These are phyloP conservation scores for Botryosphaeria dothidea DNA, from an alignment of 2,329 filamentous ascomycete species.

Conservation along the genomic window DNA sequence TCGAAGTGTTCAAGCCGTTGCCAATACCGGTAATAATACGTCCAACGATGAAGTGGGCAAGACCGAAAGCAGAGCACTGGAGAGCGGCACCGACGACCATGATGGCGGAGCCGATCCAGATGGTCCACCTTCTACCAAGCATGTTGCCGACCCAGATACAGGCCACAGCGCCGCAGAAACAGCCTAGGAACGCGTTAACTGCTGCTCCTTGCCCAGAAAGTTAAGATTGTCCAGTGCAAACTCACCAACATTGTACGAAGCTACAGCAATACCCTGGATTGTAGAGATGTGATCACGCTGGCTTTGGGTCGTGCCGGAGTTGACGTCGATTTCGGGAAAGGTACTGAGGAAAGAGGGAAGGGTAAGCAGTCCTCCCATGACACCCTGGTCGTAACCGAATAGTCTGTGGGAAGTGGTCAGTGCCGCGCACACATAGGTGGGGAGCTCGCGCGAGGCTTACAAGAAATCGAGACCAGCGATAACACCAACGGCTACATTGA, in stretches of 20 bases:
- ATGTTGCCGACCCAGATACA: constrained; percentile 56
- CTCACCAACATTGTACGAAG: constrained; percentile 23
- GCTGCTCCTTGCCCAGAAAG: constrained; percentile 32
- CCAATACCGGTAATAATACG: constrained; percentile 54
- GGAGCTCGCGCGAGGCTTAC: constrained; percentile 31
- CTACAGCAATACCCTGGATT: constrained; percentile 39
- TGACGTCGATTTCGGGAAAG: constrained; percentile 45
- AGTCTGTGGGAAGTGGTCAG: constrained; percentile 30
- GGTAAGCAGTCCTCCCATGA: constrained; percentile 70
- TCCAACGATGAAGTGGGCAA: constrained; percentile 48
- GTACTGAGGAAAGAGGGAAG: constrained; percentile 59
- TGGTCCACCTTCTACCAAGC: constrained; percentile 58
- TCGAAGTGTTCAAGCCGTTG: constrained; percentile 45
- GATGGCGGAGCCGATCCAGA: constrained; percentile 60
- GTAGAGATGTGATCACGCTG: constrained; percentile 38
- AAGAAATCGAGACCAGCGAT: constrained; percentile 74
- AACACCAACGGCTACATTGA: constrained; percentile 68
- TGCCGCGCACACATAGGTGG: neutral
- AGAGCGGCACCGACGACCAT: constrained; percentile 62
- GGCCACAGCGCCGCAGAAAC: constrained; percentile 47
- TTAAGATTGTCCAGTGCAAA: neutral
- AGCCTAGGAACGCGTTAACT: constrained; percentile 33
- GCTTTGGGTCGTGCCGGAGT: constrained; percentile 34
- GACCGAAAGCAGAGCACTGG: constrained; percentile 53
- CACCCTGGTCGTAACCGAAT: constrained; percentile 66